Evolutionary conservation across 495 filamentous ascomycete genomes (phyloP).

Genomic region (Penicillium maclennaniae): DNA sequence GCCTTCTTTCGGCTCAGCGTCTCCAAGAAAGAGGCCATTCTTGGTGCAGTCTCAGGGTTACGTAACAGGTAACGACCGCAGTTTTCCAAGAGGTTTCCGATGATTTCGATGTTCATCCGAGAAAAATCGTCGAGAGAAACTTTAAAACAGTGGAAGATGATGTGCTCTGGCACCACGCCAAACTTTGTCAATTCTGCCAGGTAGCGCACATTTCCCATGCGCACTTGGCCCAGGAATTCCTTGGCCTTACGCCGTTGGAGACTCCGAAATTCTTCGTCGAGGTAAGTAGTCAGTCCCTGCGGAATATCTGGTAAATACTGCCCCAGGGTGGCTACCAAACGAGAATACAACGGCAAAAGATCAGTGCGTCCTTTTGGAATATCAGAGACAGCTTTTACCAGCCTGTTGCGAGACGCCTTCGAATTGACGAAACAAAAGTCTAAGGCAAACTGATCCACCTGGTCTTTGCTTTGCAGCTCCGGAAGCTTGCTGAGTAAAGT

Average conservation of each 20-base stretch:
- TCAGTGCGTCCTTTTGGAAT: constrained; percentile 91
- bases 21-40: constrained; percentile 91
- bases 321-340: constrained; percentile 86
- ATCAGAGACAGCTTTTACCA: constrained; percentile 90
- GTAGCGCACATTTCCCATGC: constrained; percentile 92
- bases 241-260: constrained; percentile 98
- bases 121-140: constrained; percentile 98
- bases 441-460: constrained; percentile 84
- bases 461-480: constrained; percentile 85
- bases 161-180: constrained; percentile 95
- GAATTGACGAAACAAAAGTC: constrained; percentile 99
- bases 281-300: constrained; percentile 85
- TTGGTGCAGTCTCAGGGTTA: constrained; percentile 86
- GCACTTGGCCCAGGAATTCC: constrained; percentile 91
- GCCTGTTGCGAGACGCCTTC: constrained; percentile 90
- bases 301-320: constrained; percentile 91
- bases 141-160: constrained; percentile 97
- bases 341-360: constrained; percentile 86
- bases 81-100: constrained; percentile 94
- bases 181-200: constrained; percentile 97
- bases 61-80: constrained; percentile 93
- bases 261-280: constrained; percentile 96
- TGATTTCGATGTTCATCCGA: constrained; percentile 97
- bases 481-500: constrained; percentile 81
- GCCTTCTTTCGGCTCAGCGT: constrained; percentile 94